Conservation (phyloP, 805 yeast genomes). For the Limtongia smithiae region DNA sequence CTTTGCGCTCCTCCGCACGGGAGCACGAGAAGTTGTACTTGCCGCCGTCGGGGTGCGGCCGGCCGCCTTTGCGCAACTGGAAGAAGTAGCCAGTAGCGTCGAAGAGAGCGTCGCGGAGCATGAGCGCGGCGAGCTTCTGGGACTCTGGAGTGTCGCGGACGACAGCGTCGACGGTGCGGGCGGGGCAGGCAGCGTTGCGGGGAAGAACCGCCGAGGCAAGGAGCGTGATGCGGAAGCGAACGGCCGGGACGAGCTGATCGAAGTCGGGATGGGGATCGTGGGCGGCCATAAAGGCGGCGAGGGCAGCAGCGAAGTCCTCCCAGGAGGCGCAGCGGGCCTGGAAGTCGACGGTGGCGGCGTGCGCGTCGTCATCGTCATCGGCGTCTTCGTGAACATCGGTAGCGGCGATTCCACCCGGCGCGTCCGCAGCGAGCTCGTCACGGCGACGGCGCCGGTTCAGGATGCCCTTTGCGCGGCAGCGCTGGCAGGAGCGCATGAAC, state of each 20-base stretch:
- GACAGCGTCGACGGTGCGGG: conserved; percentile 27
- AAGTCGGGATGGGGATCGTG: conserved; percentile 24
- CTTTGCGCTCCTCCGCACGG: conserved; percentile 26
- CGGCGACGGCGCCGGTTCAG: conserved; percentile 23
- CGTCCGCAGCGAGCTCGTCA: conserved; percentile 9
- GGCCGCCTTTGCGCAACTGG: conserved; percentile 27
- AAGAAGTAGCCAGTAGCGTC: conserved; percentile 25
- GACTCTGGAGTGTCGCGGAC: conserved; percentile 26
- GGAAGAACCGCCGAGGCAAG: conserved; percentile 18
- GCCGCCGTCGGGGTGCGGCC: conserved; percentile 28
- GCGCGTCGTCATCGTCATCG: conserved; percentile 14
- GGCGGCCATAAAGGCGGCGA: conserved; percentile 15
- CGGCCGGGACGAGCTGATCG: conserved; percentile 10
- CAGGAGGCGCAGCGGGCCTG: conserved; percentile 14
- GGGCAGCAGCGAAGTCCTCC: conserved; percentile 12
- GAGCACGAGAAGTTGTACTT: conserved; percentile 27
- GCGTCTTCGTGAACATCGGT: conserved; percentile 4
- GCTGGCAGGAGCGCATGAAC: conserved; percentile 27
- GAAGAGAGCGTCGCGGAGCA: conserved; percentile 24
- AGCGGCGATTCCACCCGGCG: not conserved
- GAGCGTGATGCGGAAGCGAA: conserved; percentile 23
- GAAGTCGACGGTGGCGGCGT: conserved; percentile 13
- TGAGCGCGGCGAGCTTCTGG: conserved; percentile 26
- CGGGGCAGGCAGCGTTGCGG: conserved; percentile 20
- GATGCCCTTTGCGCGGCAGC: conserved; percentile 26